Conservation (phyloP, 108 stramenopile species). For the Mayamaea pseudoterrestris region DNA sequence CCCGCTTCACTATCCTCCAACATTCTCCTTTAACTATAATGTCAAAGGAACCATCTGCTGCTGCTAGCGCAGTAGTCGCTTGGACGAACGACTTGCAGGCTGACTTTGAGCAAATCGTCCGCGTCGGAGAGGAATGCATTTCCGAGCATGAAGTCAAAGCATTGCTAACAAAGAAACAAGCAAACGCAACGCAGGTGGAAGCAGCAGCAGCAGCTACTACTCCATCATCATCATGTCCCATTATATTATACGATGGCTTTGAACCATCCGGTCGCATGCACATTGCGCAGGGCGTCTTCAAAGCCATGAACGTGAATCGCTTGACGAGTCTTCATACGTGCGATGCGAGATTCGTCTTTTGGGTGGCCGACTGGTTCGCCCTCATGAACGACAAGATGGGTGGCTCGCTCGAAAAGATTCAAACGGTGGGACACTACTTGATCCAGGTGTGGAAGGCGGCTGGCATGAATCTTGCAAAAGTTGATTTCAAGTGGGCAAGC, state of each 20-base stretch:
- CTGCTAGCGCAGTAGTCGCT: neutral
- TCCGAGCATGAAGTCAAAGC: constrained; percentile 42
- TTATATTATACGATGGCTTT: constrained; percentile 99
- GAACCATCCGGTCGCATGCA: constrained; percentile 99
- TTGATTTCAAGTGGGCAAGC: constrained; percentile 97
- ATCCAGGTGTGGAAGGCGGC: constrained; percentile 99
- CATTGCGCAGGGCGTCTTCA: constrained; percentile 95
- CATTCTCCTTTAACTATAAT: too few relatives aligned
- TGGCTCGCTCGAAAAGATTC: constrained; percentile 89
- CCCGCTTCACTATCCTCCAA: too few relatives aligned
- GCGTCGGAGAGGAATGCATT: constrained; percentile 86
- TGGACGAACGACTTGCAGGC: constrained; percentile 65
- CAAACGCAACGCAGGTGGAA: constrained; percentile 37
- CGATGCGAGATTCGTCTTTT: constrained; percentile 92
- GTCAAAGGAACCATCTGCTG: too few relatives aligned
- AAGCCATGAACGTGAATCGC: constrained; percentile 98
- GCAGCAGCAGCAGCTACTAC: too few relatives aligned
- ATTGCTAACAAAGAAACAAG: constrained; percentile 55
- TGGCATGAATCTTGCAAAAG: constrained; percentile 95
- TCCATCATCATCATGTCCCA: too few relatives aligned
- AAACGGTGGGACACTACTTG: constrained; percentile 92
- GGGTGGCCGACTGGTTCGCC: constrained; percentile 99
- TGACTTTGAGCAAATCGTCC: constrained; percentile 61
- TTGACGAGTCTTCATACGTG: constrained; percentile 55
- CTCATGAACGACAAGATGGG: constrained; percentile 99